Conservation (phyloP, 1,284 basidiomycete species). For the Malassezia caprae region DNA sequence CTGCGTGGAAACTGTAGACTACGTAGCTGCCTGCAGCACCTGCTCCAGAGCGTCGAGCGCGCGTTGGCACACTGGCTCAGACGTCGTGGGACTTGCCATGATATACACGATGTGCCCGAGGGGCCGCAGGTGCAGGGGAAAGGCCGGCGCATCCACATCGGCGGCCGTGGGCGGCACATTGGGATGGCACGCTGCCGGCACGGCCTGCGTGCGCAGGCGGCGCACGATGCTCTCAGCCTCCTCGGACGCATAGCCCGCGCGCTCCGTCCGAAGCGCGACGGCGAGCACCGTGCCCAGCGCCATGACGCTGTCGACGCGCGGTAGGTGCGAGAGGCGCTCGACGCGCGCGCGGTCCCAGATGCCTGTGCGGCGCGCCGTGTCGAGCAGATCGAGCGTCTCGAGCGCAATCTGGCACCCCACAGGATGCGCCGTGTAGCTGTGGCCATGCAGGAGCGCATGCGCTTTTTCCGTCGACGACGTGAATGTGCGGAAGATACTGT, state of each 20-base stretch:
- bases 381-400: constrained; percentile 62
- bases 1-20: constrained; percentile 17
- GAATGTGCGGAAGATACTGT: constrained; percentile 72
- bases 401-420: constrained; percentile 78
- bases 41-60: background rate
- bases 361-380: constrained; percentile 54
- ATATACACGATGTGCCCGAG: constrained; percentile 87
- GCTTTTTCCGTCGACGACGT: constrained; percentile 61
- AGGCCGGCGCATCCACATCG: constrained; percentile 15
- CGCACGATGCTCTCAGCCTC: constrained; percentile 25
- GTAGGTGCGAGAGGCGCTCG: constrained; percentile 56
- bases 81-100: constrained; percentile 79
- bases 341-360: constrained; percentile 76
- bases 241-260: constrained; percentile 50
- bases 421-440: constrained; percentile 60
- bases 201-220: constrained; percentile 10
- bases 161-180: background rate
- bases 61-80: constrained; percentile 25
- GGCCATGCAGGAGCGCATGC: constrained; percentile 81
- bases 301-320: constrained; percentile 65
- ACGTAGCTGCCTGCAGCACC: background rate
- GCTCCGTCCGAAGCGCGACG: constrained; percentile 58
- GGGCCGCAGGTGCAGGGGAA: constrained; percentile 77
- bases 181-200: constrained; percentile 19
- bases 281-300: constrained; percentile 77